Evolutionary conservation across 2,329 filamentous ascomycete genomes (phyloP).

Genomic region (Endothia cerciana): DNA sequence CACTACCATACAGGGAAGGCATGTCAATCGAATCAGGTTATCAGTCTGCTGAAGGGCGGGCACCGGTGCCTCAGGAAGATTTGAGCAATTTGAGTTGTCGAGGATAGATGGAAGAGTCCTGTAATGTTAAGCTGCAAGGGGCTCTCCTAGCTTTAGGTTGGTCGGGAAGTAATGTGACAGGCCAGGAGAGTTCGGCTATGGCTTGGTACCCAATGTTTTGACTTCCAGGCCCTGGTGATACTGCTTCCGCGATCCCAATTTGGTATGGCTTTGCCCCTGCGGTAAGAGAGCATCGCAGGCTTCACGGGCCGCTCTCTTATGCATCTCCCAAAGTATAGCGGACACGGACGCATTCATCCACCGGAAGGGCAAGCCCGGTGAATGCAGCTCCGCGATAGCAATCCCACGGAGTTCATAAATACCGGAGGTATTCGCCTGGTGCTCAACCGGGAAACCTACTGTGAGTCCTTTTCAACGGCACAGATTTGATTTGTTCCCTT

Average conservation of each 20-base stretch:
- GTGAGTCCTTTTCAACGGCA: too few relatives aligned
- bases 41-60: neutral
- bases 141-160: neutral
- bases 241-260: conserved; percentile 21
- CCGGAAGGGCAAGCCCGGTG: conserved; percentile 2
- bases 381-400: conserved; percentile 4
- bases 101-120: neutral
- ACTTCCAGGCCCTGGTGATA: neutral
- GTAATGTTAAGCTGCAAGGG: neutral
- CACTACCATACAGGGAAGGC: neutral
- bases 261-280: conserved; percentile 10
- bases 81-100: neutral
- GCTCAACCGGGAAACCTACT: neutral
- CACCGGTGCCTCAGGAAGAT: neutral
- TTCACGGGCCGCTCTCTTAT: neutral
- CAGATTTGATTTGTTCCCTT: neutral
- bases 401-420: neutral
- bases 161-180: conserved; percentile 3
- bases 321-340: neutral
- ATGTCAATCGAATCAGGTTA: neutral
- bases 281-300: neutral
- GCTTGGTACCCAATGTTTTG: neutral
- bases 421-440: neutral
- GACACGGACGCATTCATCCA: neutral
- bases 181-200: conserved; percentile 3